These are phyloP conservation scores for Yarrowia phangngaensis DNA, from an alignment of 805 yeast genomes.

Conservation along the genomic window DNA sequence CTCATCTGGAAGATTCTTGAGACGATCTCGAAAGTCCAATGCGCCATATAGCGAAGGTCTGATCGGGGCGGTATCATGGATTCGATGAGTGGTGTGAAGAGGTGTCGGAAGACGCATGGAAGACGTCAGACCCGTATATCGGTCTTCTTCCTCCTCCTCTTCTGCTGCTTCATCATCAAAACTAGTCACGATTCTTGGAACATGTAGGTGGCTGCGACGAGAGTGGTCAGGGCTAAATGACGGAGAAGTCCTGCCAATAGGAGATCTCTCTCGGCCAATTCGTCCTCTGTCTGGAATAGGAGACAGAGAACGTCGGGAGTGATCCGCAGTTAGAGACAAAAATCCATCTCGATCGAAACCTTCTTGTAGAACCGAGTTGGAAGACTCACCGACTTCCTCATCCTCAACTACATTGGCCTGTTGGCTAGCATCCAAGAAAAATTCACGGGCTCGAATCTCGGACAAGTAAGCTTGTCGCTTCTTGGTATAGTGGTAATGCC, in stretches of 20 bases:
- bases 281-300: slow-evolving; percentile 5
- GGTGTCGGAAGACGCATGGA: slow-evolving; percentile 26
- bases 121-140: slow-evolving; percentile 31
- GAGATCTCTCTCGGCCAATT: slow-evolving; percentile 12
- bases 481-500: slow-evolving; percentile 42
- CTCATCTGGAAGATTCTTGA: slow-evolving; percentile 25
- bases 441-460: slow-evolving; percentile 33
- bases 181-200: slow-evolving; percentile 17
- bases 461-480: slow-evolving; percentile 27
- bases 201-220: slow-evolving; percentile 11
- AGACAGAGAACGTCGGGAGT: slow-evolving; percentile 1
- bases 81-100: slow-evolving; percentile 1
- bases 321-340: slow-evolving; percentile 2
- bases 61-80: slow-evolving; percentile 30
- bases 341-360: slow-evolving; percentile 23
- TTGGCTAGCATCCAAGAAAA: slow-evolving; percentile 30
- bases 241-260: slow-evolving; percentile 1
- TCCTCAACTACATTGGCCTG: slow-evolving; percentile 29
- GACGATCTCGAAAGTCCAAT: slow-evolving; percentile 38
- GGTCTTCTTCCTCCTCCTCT: slow-evolving; percentile 32
- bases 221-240: slow-evolving; percentile 2
- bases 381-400: slow-evolving; percentile 30
- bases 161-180: slow-evolving; percentile 9
- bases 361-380: slow-evolving; percentile 15
- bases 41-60: slow-evolving; percentile 44